Evolutionary conservation across 2,329 filamentous ascomycete species (phyloP).

Genomic region (Exophiala calicioides): DNA sequence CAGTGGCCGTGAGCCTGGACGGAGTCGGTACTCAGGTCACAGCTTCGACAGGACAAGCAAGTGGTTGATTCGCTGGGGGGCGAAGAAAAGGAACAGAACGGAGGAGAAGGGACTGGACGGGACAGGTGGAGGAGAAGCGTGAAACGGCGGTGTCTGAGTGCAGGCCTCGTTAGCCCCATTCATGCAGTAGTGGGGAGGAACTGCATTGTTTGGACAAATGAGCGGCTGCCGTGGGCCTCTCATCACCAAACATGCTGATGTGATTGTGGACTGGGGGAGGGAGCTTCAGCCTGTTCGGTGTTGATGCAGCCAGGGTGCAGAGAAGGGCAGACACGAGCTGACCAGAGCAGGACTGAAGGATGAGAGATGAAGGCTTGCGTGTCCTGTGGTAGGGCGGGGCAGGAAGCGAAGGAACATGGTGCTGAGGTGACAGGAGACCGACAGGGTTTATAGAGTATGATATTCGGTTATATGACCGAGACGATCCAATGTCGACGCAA

Average conservation of each 20-base stretch:
- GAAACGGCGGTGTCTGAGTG: conserved; percentile 20
- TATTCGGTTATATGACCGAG: too few relatives aligned
- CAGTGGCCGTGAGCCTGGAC: too few relatives aligned
- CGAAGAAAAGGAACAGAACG: conserved; percentile 2
- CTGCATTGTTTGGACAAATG: conserved; percentile 14
- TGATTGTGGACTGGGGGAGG: too few relatives aligned
- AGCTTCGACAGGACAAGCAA: too few relatives aligned
- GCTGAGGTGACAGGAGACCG: too few relatives aligned
- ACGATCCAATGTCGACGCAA: too few relatives aligned
- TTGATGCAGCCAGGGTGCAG: conserved; percentile 11
- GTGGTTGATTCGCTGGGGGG: conserved; percentile 8
- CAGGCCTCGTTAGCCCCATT: conserved; percentile 15
- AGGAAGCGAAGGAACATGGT: too few relatives aligned
- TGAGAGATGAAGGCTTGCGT: too few relatives aligned
- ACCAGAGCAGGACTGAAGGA: too few relatives aligned
- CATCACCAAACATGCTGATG: conserved; percentile 8
- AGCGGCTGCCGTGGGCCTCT: conserved; percentile 3
- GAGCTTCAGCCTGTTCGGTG: neutral
- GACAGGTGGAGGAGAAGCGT: conserved; percentile 8
- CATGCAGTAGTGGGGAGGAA: conserved; percentile 22
- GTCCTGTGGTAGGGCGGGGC: too few relatives aligned
- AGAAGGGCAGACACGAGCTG: neutral
- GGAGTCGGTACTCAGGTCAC: too few relatives aligned
- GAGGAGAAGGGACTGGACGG: conserved; percentile 8
- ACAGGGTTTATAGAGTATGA: too few relatives aligned